Evolutionary conservation across 768 basidiomycete species (phyloP).

Genomic region (Pseudohyphozyma bogoriensis): DNA sequence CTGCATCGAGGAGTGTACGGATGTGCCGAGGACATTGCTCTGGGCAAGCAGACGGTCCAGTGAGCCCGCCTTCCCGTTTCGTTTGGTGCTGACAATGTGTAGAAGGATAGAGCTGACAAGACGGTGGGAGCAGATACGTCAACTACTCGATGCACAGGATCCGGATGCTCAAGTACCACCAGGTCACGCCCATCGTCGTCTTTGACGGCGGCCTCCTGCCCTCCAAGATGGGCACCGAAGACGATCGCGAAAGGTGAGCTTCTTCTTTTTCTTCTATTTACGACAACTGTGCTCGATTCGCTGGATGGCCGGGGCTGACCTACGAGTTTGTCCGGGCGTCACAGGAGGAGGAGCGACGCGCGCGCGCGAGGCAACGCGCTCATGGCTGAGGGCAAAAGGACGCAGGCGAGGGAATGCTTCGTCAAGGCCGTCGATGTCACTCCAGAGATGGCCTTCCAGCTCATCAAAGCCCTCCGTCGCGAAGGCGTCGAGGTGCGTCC

Average conservation of each 20-base stretch:
- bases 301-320: background rate
- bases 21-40: slow-evolving; percentile 83
- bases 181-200: slow-evolving; percentile 79
- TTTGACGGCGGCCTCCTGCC: slow-evolving; percentile 94
- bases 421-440: slow-evolving; percentile 89
- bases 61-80: slow-evolving; percentile 34
- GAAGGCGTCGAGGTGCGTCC: slow-evolving; percentile 49
- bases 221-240: slow-evolving; percentile 84
- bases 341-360: slow-evolving; percentile 60
- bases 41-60: slow-evolving; percentile 72
- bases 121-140: slow-evolving; percentile 64
- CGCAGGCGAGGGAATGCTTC: slow-evolving; percentile 76
- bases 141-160: slow-evolving; percentile 92
- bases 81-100: background rate
- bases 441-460: slow-evolving; percentile 91
- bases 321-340: background rate
- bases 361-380: slow-evolving; percentile 62
- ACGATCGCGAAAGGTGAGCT: slow-evolving; percentile 52
- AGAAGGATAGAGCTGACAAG: background rate
- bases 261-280: too few relatives aligned
- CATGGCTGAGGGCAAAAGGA: slow-evolving; percentile 62
- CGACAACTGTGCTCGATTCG: too few relatives aligned
- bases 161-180: slow-evolving; percentile 69
- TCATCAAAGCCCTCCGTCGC: slow-evolving; percentile 88
- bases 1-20: slow-evolving; percentile 62